These are phyloP conservation scores for Craspedostauros australis DNA, from an alignment of 108 stramenopile species.

Conservation along the genomic window DNA sequence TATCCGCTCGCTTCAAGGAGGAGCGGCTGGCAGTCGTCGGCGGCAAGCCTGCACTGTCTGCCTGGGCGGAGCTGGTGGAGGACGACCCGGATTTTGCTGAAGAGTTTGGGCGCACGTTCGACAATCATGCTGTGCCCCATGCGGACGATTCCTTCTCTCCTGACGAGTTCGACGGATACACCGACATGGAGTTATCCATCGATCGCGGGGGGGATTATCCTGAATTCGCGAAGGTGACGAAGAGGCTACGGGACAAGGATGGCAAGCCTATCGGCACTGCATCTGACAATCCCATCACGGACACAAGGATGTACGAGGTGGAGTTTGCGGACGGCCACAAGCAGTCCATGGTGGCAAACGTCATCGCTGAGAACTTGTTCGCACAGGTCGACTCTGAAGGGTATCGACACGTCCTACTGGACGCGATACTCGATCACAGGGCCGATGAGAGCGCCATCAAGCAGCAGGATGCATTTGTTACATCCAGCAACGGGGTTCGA, in stretches of 20 bases:
- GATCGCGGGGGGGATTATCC: too few species aligned
- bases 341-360: constrained; percentile 16
- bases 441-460: constrained; percentile 5
- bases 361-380: constrained; percentile 24
- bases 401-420: constrained; percentile 2
- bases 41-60: constrained; percentile 1
- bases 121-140: not conserved
- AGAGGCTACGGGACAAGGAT: constrained; percentile 9
- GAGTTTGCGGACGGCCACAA: constrained; percentile 32
- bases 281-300: constrained; percentile 19
- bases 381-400: constrained; percentile 13
- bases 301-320: constrained; percentile 25
- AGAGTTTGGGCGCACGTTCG: not conserved
- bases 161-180: constrained; percentile 23
- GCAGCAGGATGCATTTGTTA: not conserved
- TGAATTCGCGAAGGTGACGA: too few species aligned
- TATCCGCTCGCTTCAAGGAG: not conserved
- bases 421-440: constrained; percentile 26
- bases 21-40: not conserved
- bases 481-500: not conserved
- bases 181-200: constrained; percentile 6
- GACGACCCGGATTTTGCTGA: constrained; percentile 4
- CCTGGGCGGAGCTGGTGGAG: not conserved
- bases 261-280: constrained; percentile 28
- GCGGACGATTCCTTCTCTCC: constrained; percentile 4